A percentile compares a stretch with the other conserved stretches of the same genome.
Conservation (phyloP, 257 asterid species). For the Nicotiana tabacum region DNA sequence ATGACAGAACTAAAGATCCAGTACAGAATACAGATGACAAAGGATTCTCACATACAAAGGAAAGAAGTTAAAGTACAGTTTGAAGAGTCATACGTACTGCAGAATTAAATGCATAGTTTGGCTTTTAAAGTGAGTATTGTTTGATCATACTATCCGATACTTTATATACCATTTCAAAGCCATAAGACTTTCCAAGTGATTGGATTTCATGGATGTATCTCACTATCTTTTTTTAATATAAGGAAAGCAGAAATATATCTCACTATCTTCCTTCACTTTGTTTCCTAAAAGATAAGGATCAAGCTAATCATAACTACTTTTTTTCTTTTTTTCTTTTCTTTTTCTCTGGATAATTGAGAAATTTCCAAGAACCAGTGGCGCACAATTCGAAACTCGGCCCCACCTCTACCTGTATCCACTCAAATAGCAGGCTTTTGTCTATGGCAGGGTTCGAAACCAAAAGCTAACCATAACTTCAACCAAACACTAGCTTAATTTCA, state of each 20-base stretch:
- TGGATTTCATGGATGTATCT: neutral
- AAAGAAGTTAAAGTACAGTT: neutral
- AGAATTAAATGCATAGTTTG: neutral
- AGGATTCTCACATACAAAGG: neutral
- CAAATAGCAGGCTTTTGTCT: neutral
- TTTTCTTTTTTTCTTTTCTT: neutral
- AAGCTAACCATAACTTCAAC: neutral
- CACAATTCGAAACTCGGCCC: neutral
- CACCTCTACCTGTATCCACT: neutral
- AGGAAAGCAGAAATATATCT: neutral
- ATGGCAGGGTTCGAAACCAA: neutral
- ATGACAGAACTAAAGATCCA: neutral
- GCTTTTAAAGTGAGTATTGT: neutral
- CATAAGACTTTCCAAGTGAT: neutral
- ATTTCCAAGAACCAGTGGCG: neutral
- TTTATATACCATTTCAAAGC: neutral
- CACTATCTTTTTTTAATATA: neutral
- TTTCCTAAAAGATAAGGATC: neutral
- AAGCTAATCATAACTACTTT: neutral
- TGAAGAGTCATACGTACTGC: neutral
- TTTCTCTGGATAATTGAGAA: neutral
- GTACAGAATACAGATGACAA: neutral
- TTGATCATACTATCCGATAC: neutral
- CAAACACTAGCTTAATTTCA: neutral
- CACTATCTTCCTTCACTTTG: conserved; percentile 1